Conservation (phyloP, 2,329 filamentous ascomycete genomes). For the Calonectria leucothoes region DNA sequence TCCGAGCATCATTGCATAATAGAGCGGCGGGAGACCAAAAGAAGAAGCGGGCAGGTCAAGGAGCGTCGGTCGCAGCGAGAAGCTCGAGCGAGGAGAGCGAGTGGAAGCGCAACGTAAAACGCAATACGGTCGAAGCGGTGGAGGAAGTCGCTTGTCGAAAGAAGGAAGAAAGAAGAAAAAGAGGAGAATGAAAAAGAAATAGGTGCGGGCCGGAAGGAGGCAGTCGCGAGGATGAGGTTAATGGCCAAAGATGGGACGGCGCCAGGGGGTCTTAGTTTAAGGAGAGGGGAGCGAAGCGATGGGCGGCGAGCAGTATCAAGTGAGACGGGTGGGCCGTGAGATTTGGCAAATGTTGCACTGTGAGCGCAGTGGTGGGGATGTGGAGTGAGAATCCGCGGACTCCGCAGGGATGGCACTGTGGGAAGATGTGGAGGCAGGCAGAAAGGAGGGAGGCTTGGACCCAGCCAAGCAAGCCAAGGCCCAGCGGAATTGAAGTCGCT, state of each 20-base stretch:
- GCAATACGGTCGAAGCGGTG: conserved; percentile 29
- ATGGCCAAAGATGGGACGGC: conserved; percentile 9
- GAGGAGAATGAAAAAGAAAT: conserved; percentile 26
- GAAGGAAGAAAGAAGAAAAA: conserved; percentile 24
- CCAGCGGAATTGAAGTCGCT: background rate
- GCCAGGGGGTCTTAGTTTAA: conserved; percentile 13
- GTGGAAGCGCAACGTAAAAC: conserved; percentile 28
- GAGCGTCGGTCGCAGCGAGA: background rate
- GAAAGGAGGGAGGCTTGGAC: conserved; percentile 1
- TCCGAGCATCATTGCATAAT: conserved; percentile 47
- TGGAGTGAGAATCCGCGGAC: conserved; percentile 9
- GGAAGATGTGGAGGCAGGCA: conserved; percentile 21
- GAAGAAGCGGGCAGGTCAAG: background rate
- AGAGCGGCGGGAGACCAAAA: conserved; percentile 8
- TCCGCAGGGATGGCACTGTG: background rate
- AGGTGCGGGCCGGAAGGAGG: conserved; percentile 25
- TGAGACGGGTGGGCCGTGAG: conserved; percentile 1
- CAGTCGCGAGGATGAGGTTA: conserved; percentile 26
- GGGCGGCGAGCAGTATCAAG: background rate
- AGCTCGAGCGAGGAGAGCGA: conserved; percentile 5
- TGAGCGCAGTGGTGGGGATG: conserved; percentile 6
- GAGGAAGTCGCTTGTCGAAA: conserved; percentile 17
- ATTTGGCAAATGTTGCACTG: background rate
- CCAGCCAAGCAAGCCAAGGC: no score
- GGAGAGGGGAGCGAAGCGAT: conserved; percentile 13